Evolutionary conservation across 106 monocot genomes (phyloP).

Genomic region (Dioscorea dumetorum): DNA sequence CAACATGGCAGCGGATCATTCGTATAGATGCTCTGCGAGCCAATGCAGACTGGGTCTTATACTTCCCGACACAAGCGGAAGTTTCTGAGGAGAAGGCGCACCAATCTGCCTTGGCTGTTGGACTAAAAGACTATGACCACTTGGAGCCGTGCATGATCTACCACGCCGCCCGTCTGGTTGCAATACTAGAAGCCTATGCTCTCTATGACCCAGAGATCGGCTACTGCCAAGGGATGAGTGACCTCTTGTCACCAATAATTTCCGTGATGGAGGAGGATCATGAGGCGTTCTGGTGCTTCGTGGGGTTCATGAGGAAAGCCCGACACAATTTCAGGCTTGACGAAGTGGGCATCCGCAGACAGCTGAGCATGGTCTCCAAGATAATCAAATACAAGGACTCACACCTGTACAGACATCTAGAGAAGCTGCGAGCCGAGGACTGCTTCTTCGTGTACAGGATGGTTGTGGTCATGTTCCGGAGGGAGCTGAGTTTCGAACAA

Average conservation of each 20-base stretch:
- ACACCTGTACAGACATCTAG: slow-evolving; percentile 60
- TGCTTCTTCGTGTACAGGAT: slow-evolving; percentile 94
- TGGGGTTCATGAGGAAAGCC: slow-evolving; percentile 87
- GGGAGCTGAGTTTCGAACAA: slow-evolving; percentile 83
- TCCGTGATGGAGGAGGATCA: slow-evolving; percentile 73
- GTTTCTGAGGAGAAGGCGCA: slow-evolving; percentile 40
- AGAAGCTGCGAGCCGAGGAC: slow-evolving; percentile 85
- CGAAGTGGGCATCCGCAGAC: slow-evolving; percentile 78
- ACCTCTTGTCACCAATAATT: slow-evolving; percentile 68
- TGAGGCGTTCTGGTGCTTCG: slow-evolving; percentile 93
- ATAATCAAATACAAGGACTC: slow-evolving; percentile 75
- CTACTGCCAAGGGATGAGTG: slow-evolving; percentile 97
- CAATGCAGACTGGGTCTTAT: slow-evolving; percentile 71
- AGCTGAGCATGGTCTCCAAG: slow-evolving; percentile 57
- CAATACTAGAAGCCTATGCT: slow-evolving; percentile 76
- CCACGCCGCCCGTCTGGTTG: slow-evolving; percentile 75
- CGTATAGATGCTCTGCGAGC: slow-evolving; percentile 76
- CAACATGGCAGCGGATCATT: slow-evolving; percentile 85
- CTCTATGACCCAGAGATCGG: slow-evolving; percentile 79
- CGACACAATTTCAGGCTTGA: slow-evolving; percentile 86
- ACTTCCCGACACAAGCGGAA: slow-evolving; percentile 37
- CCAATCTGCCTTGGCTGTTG: slow-evolving; percentile 37
- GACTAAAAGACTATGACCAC: slow-evolving; percentile 64
- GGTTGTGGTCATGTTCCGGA: slow-evolving; percentile 80
- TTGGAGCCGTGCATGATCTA: slow-evolving; percentile 70